Conservation (phyloP, 2,329 filamentous ascomycete genomes). For the Pezicula neosporulosa region DNA sequence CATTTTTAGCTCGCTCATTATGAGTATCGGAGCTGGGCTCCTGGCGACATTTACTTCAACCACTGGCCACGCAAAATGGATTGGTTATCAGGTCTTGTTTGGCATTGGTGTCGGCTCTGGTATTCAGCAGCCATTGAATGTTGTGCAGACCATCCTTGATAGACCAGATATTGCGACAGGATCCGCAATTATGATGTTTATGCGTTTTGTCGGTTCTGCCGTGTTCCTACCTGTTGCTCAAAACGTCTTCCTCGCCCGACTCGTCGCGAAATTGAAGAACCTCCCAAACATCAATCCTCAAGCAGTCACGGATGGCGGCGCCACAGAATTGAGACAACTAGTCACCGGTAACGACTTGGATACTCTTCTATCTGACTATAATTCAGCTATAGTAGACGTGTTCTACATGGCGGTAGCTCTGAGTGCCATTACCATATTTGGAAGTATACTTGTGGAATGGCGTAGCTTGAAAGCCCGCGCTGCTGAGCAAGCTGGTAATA, state of each 20-base stretch:
- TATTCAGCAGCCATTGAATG: conserved; percentile 46
- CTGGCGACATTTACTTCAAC: conserved; percentile 41
- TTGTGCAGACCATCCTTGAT: conserved; percentile 36
- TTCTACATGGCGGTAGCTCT: conserved; percentile 17
- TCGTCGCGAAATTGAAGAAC: conserved; percentile 7
- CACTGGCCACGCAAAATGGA: conserved; percentile 40
- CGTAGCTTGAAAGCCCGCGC: conserved; percentile 9
- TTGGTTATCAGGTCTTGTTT: conserved; percentile 45
- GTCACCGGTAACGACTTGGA: conserved; percentile 13
- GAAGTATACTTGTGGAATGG: conserved; percentile 20
- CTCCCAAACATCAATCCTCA: conserved; percentile 5
- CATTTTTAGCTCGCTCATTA: conserved; percentile 9
- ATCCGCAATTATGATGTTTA: conserved; percentile 15
- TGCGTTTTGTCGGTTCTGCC: conserved; percentile 15
- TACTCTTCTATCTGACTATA: conserved; percentile 17
- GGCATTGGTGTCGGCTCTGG: conserved; percentile 40
- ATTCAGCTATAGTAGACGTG: conserved; percentile 13
- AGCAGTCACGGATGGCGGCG: conserved; percentile 4
- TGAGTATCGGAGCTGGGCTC: conserved; percentile 11
- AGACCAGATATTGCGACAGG: conserved; percentile 17
- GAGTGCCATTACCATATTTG: conserved; percentile 12
- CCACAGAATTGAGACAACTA: conserved; percentile 7
- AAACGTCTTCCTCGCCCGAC: conserved; percentile 19
- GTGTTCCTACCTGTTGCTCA: conserved; percentile 19
- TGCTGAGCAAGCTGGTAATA: not conserved